Percentiles rank a stretch among this genome's conserved stretches.
These are phyloP conservation scores for Fraxinus pennsylvanica DNA, from an alignment of 257 asterid genomes.

Conservation along the genomic window DNA sequence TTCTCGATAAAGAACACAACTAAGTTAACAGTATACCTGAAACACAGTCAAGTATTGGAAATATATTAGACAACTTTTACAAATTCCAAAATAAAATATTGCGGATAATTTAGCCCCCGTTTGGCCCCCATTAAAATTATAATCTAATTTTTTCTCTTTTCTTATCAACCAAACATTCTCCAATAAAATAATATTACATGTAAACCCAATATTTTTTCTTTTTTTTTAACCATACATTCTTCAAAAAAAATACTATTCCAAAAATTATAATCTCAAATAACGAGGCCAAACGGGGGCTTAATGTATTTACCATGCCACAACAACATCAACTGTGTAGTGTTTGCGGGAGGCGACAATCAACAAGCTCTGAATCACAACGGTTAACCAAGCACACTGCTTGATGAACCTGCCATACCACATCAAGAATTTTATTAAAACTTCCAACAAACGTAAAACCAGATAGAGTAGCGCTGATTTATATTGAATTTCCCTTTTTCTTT, in stretches of 20 bases:
- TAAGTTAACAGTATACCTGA: constrained; percentile 90
- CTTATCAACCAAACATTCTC: too few species aligned
- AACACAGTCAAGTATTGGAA: constrained; percentile 18
- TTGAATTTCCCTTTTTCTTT: neutral
- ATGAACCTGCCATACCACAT: constrained; percentile 51
- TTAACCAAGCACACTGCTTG: constrained; percentile 72
- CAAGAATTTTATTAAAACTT: constrained; percentile 10
- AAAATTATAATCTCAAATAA: too few species aligned
- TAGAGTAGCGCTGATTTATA: neutral
- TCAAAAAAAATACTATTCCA: too few species aligned
- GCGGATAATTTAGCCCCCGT: neutral
- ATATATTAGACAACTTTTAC: neutral
- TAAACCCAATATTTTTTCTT: too few species aligned
- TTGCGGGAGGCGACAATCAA: constrained; percentile 92
- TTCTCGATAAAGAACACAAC: constrained; percentile 82
- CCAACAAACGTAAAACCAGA: neutral
- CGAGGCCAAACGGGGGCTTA: too few species aligned
- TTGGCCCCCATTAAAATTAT: too few species aligned
- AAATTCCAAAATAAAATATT: neutral
- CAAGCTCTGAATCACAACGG: constrained; percentile 75
- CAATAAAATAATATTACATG: too few species aligned
- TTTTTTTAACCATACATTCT: too few species aligned
- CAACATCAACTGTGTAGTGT: constrained; percentile 90
- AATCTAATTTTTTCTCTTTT: too few species aligned
- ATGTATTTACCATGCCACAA: constrained; percentile 80